Conservation (phyloP, 2,329 filamentous ascomycete species). For the Phaeosphaeriaceae sp. region DNA sequence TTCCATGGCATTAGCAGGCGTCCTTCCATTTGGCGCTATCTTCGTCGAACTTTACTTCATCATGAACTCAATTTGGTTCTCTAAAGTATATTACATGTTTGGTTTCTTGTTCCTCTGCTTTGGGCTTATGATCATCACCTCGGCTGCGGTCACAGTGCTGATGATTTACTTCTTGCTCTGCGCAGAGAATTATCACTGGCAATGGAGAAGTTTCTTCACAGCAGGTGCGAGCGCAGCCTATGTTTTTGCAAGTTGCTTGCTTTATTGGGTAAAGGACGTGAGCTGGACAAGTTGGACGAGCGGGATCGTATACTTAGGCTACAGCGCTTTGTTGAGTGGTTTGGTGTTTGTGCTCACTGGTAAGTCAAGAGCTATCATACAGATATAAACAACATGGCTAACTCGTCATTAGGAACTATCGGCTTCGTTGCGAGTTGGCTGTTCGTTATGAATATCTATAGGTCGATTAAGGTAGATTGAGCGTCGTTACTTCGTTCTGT, state of each 20-base stretch:
- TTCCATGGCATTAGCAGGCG: constrained; percentile 88
- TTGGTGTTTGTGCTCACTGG: constrained; percentile 93
- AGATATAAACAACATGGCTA: constrained; percentile 5
- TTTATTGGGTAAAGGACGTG: constrained; percentile 90
- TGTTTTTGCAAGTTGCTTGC: constrained; percentile 87
- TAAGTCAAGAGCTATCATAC: constrained; percentile 59
- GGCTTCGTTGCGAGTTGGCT: constrained; percentile 95
- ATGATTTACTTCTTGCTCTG: constrained; percentile 97
- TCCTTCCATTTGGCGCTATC: constrained; percentile 94
- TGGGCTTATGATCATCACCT: constrained; percentile 94
- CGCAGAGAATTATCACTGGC: constrained; percentile 98
- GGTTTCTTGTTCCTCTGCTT: constrained; percentile 98
- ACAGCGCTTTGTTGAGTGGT: constrained; percentile 86
- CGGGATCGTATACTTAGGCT: constrained; percentile 90
- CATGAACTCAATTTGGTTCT: constrained; percentile 99
- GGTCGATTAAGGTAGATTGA: constrained; percentile 97
- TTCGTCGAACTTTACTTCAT: constrained; percentile 99
- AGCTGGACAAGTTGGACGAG: constrained; percentile 84
- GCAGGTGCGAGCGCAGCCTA: constrained; percentile 90
- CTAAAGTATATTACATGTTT: constrained; percentile 99
- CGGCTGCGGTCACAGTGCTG: constrained; percentile 87
- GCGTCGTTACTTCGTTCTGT: neutral
- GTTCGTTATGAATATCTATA: constrained; percentile 92
- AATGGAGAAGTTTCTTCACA: constrained; percentile 93
- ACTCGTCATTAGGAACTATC: constrained; percentile 73